Conservation (phyloP, 495 filamentous ascomycete species). For the Paragyromitra xinjiangensis region DNA sequence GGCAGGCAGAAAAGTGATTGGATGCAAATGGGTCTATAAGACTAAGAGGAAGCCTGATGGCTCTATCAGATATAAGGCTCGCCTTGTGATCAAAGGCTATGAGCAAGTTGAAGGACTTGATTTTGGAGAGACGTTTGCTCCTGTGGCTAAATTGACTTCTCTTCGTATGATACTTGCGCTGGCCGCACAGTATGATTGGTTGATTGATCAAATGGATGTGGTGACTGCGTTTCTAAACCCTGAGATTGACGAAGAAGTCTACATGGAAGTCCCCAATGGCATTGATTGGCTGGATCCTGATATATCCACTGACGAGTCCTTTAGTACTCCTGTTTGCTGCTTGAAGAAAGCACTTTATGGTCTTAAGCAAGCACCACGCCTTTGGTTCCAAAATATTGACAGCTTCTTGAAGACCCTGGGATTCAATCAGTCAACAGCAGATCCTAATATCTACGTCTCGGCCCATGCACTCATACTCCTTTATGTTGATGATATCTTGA, state of each 20-base stretch:
- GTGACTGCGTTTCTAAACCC: slow-evolving; percentile 32
- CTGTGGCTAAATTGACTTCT: slow-evolving; percentile 32
- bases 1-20: neutral
- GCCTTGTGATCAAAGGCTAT: slow-evolving; percentile 51
- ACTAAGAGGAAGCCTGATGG: neutral
- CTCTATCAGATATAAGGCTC: slow-evolving; percentile 46
- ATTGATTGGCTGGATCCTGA: slow-evolving; percentile 10
- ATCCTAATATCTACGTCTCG: neutral
- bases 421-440: neutral
- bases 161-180: slow-evolving; percentile 35
- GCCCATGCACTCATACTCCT: neutral
- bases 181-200: slow-evolving; percentile 20
- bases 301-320: slow-evolving; percentile 12
- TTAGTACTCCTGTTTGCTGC: neutral
- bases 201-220: slow-evolving; percentile 26
- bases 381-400: slow-evolving; percentile 39
- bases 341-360: neutral
- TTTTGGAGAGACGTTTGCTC: slow-evolving; percentile 55
- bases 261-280: slow-evolving; percentile 23
- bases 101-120: slow-evolving; percentile 52
- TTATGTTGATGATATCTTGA: neutral
- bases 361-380: slow-evolving; percentile 38
- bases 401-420: neutral
- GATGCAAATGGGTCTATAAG: neutral
- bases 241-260: slow-evolving; percentile 8